Conservation (phyloP, 1,284 basidiomycete species). For the Ustilago nuda region DNA sequence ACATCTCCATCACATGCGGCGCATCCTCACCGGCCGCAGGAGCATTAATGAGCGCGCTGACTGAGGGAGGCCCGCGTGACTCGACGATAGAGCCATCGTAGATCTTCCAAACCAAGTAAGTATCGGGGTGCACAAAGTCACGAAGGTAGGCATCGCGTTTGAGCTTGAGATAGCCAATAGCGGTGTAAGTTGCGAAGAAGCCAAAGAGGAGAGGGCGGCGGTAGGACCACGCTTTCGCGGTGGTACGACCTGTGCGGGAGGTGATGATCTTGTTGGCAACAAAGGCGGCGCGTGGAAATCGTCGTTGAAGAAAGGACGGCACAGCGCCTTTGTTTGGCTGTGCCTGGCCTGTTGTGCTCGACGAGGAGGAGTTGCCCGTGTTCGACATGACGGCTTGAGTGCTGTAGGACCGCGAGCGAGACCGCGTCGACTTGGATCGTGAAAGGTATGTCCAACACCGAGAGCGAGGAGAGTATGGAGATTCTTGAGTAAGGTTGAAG, state of each 20-base stretch:
- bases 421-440: too few species aligned
- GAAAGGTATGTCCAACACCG: background rate
- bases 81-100: conserved; percentile 68
- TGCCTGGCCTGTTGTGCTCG: conserved; percentile 10
- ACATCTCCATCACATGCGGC: conserved; percentile 68
- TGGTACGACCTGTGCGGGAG: conserved; percentile 41
- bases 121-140: conserved; percentile 57
- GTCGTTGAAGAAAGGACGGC: conserved; percentile 25
- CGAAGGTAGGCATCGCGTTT: conserved; percentile 50
- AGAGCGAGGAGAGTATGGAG: background rate
- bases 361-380: conserved; percentile 16
- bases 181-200: conserved; percentile 50
- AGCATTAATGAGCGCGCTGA: conserved; percentile 49
- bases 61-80: conserved; percentile 38
- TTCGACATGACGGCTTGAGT: conserved; percentile 21
- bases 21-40: conserved; percentile 51
- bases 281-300: conserved; percentile 42
- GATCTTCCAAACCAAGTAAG: conserved; percentile 67
- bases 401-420: background rate
- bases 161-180: conserved; percentile 50
- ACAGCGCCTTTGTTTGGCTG: conserved; percentile 6
- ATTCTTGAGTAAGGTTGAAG: too few species aligned
- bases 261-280: conserved; percentile 41
- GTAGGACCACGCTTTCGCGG: conserved; percentile 47
- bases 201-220: conserved; percentile 44